Evolutionary conservation across 495 filamentous ascomycete genomes (phyloP), one percentile per base, ranked within the genome.

Genomic region (Talaromyces ruber): DNA sequence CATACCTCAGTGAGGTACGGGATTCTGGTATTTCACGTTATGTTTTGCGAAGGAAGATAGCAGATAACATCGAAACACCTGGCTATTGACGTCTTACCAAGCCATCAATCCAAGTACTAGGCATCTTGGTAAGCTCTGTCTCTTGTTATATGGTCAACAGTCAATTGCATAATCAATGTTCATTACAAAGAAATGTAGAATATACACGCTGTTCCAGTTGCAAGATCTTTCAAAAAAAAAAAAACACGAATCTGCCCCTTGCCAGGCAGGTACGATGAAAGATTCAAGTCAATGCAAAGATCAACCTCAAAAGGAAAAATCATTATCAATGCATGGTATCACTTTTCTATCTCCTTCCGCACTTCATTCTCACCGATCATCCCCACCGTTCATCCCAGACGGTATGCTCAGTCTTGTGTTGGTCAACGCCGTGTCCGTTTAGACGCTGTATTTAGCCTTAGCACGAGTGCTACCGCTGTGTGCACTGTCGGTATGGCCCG

Each of bases 401-500:
- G 52, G 52, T 58, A 58, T 39, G 28, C 12, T 34, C 55, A 32
- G 28, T 34, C 55, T 34, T n/a, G 37, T 47, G 43, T 47, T 47
- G 4, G 30, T 32, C 30, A 9, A 32, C n/a, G n/a, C n/a, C 34
- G 34, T 47, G n/a, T 21, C 43, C 43, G 14, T 57, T 71, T 85
- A 98, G 64, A 90, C 93, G 24, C 82, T 81, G 71, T 90, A 90
- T 82, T 97, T 99, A 61, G 95, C 90, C 81, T 94, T 97, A 30
- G 94, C 94, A 62, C 95, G 85, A 12, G 89, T 96, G 79, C 93
- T 97, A 59, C 94, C 94, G 60, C 85, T 86, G 71, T 95, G 90
- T 52, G 94, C 93, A 66, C 86, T 88, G 63, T 98, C 94, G 9
- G 92, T 97, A 76, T 98, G 94, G 37, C 95, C 94, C 3, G 91